phyloP scores from a whole-genome alignment of 2,329 filamentous ascomycete species.

The Exophiala calicioides region DNA sequence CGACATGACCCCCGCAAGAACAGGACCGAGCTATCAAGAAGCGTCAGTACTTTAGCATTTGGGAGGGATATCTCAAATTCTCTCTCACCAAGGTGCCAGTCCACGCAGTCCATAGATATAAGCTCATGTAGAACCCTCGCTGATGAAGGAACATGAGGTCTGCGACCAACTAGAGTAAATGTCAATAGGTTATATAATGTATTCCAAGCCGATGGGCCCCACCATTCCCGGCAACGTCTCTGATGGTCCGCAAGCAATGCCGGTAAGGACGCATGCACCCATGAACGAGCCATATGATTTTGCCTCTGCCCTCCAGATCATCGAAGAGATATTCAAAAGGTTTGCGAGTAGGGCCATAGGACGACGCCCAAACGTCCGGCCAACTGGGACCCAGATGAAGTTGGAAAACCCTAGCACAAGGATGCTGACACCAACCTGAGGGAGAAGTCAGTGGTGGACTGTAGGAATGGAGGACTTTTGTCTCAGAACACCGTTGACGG shows the following conservation, averaged over 20 bases:
- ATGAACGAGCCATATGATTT: conserved; percentile 45
- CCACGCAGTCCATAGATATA: conserved; percentile 38
- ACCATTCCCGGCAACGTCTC: conserved; percentile 39
- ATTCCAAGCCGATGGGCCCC: neutral
- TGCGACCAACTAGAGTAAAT: conserved; percentile 45
- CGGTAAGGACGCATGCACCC: conserved; percentile 46
- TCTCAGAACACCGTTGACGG: neutral
- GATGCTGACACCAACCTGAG: conserved; percentile 42
- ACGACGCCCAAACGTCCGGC: conserved; percentile 48
- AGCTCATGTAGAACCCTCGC: conserved; percentile 42
- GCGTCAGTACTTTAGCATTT: conserved; percentile 36
- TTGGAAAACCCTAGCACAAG: conserved; percentile 49
- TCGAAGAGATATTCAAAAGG: conserved; percentile 43
- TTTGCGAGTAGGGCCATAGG: conserved; percentile 34
- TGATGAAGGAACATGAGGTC: conserved; percentile 50
- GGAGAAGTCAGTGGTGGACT: neutral
- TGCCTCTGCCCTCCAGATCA: conserved; percentile 48
- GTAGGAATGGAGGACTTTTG: neutral
- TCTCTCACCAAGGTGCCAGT: conserved; percentile 28
- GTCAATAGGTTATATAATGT: neutral
- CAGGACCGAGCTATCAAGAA: conserved; percentile 45
- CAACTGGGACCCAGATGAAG: conserved; percentile 43
- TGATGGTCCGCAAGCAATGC: conserved; percentile 45
- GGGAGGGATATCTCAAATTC: neutral
- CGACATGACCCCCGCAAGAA: conserved; percentile 47